A percentile compares a stretch with the other conserved stretches of the same genome.
These are phyloP conservation scores for Hypoxylon crocopeplum DNA, from an alignment of 495 filamentous ascomycete genomes.

Conservation along the genomic window DNA sequence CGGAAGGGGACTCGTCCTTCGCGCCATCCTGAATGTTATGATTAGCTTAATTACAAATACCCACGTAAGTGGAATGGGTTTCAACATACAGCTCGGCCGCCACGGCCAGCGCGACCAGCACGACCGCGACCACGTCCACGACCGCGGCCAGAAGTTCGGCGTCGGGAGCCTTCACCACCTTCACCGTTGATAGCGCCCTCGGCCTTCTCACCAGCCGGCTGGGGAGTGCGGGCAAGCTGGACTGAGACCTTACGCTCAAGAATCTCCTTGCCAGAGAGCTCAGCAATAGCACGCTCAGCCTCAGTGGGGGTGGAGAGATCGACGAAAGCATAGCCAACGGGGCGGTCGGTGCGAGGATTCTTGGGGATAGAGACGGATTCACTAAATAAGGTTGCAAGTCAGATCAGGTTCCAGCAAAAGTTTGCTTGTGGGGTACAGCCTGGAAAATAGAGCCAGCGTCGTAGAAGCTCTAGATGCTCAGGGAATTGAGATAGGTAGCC, in stretches of 20 bases:
- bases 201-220: conserved; percentile 77
- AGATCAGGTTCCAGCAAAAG: conserved; percentile 19
- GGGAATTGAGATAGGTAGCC: background rate
- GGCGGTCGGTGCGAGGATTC: conserved; percentile 97
- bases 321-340: conserved; percentile 98
- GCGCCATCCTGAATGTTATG: conserved; percentile 46
- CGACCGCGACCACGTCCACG: conserved; percentile 74
- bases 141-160: conserved; percentile 77
- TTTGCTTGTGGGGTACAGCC: background rate
- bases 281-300: conserved; percentile 89
- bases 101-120: conserved; percentile 77
- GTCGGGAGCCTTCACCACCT: conserved; percentile 76
- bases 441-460: background rate
- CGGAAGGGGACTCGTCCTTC: conserved; percentile 52
- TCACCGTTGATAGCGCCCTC: conserved; percentile 72
- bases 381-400: conserved; percentile 56
- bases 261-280: conserved; percentile 96
- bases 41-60: conserved; percentile 19
- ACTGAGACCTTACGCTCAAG: conserved; percentile 98
- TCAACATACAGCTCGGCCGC: conserved; percentile 72
- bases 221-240: conserved; percentile 96
- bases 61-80: background rate
- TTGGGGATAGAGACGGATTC: conserved; percentile 98
- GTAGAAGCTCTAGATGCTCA: background rate
- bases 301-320: conserved; percentile 93